phyloP scores from a whole-genome alignment of 139 green algal genomes.

The Medakamo hakoo region DNA sequence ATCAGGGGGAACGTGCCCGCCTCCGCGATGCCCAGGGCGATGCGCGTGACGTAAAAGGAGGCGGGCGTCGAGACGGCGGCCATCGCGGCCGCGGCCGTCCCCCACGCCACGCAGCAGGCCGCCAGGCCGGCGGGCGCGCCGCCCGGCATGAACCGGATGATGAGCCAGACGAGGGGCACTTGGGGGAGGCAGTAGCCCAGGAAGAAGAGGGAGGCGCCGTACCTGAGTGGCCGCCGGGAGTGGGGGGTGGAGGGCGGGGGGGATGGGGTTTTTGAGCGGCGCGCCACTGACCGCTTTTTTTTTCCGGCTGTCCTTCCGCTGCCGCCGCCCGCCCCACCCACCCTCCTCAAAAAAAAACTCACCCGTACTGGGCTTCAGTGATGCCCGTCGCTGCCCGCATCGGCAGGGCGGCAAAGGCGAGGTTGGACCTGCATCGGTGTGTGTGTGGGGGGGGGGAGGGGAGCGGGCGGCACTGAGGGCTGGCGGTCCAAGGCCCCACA shows the following conservation, averaged over 20 bases:
- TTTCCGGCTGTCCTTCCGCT: too few relatives aligned
- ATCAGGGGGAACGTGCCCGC: neutral
- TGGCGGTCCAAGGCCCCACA: too few relatives aligned
- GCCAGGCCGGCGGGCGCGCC: neutral
- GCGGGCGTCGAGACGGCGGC: neutral
- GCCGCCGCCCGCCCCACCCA: too few relatives aligned
- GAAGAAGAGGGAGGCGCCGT: neutral
- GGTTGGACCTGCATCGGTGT: too few relatives aligned
- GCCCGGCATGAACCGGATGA: neutral
- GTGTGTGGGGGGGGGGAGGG: too few relatives aligned
- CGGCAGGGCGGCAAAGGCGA: neutral
- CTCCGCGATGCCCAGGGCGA: neutral
- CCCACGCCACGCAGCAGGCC: neutral
- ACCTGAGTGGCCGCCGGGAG: too few relatives aligned
- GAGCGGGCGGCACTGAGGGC: too few relatives aligned
- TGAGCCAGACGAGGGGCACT: neutral
- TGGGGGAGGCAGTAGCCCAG: neutral
- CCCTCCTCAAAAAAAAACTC: too few relatives aligned
- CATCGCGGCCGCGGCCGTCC: neutral
- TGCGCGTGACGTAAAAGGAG: neutral
- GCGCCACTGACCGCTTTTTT: too few relatives aligned
- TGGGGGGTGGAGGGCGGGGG: too few relatives aligned
- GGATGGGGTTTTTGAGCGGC: too few relatives aligned
- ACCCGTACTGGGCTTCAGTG: neutral
- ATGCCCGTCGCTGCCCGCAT: neutral